A percentile compares a stretch with the other conserved stretches of the same genome.
Conservation (phyloP, 2,329 filamentous ascomycete genomes). For the Hypoxylon sp. region DNA sequence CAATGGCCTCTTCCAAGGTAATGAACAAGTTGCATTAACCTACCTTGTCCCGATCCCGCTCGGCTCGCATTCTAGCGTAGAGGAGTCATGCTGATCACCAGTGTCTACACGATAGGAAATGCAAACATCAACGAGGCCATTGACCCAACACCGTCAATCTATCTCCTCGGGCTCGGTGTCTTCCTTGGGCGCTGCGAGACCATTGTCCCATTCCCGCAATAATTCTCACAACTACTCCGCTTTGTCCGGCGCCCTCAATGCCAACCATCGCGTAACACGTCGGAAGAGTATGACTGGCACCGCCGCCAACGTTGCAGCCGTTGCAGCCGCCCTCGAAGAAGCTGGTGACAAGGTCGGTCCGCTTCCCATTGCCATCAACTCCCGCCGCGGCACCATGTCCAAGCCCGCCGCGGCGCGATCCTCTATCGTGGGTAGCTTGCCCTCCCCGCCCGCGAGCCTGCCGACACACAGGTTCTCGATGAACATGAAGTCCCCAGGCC, state of each 20-base stretch:
- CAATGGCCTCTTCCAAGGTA: constrained; percentile 77
- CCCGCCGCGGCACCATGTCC: constrained; percentile 78
- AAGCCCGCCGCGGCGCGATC: constrained; percentile 71
- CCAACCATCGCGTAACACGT: constrained; percentile 87
- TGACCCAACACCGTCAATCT: constrained; percentile 73
- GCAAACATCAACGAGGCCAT: constrained; percentile 75
- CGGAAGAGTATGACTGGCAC: constrained; percentile 92
- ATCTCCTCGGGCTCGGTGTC: constrained; percentile 71
- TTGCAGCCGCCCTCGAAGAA: constrained; percentile 80
- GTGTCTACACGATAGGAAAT: constrained; percentile 67
- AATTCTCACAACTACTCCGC: constrained; percentile 87
- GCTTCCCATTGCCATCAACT: constrained; percentile 70
- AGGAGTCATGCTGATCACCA: constrained; percentile 57
- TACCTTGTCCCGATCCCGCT: constrained; percentile 46
- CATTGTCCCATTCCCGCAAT: constrained; percentile 75
- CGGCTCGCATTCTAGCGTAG: constrained; percentile 50
- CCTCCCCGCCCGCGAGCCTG: constrained; percentile 77
- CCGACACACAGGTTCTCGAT: constrained; percentile 70
- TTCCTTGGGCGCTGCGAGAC: constrained; percentile 70
- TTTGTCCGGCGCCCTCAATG: constrained; percentile 81
- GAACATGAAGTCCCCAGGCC: constrained; percentile 64
- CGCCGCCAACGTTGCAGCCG: constrained; percentile 78
- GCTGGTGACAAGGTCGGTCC: constrained; percentile 70
- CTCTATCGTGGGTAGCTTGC: constrained; percentile 69
- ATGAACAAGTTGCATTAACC: constrained; percentile 46